Conservation (phyloP, 768 basidiomycete genomes). For the Lentinula sp. region DNA sequence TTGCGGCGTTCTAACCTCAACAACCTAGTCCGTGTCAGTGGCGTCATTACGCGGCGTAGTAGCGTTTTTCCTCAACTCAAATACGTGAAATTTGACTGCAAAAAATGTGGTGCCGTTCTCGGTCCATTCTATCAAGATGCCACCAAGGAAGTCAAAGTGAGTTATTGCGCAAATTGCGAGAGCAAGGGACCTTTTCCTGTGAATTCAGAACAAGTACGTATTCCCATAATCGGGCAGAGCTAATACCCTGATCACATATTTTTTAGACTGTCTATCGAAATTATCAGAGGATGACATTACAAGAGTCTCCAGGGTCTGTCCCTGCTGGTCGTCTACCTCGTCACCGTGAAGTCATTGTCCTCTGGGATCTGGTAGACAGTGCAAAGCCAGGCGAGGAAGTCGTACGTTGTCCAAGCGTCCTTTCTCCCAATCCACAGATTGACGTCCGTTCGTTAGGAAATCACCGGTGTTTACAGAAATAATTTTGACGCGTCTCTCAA, state of each 20-base stretch:
- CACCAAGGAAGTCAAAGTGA: conserved; percentile 88
- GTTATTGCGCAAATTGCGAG: conserved; percentile 92
- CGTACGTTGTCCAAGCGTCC: conserved; percentile 37
- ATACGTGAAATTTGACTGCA: conserved; percentile 98
- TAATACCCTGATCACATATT: not conserved
- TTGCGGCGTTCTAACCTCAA: conserved; percentile 90
- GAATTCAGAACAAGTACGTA: conserved; percentile 87
- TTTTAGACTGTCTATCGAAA: conserved; percentile 94
- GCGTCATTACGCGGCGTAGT: conserved; percentile 91
- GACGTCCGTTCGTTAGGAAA: conserved; percentile 54
- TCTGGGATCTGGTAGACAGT: conserved; percentile 97
- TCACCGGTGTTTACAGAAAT: conserved; percentile 97
- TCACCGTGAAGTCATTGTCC: conserved; percentile 91
- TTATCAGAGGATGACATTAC: conserved; percentile 97
- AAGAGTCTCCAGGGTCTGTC: conserved; percentile 96
- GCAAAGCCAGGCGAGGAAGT: conserved; percentile 99
- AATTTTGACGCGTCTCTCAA: conserved; percentile 98
- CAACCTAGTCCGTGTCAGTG: conserved; percentile 90
- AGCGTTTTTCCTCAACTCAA: conserved; percentile 99
- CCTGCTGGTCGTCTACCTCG: conserved; percentile 95
- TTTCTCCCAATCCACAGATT: not conserved
- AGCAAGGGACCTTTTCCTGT: conserved; percentile 92
- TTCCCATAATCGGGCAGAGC: not conserved
- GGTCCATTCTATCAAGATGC: conserved; percentile 99
- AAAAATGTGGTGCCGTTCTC: conserved; percentile 87